phyloP scores from a whole-genome alignment of 306 rosid species.

The Vachellia collinsii region DNA sequence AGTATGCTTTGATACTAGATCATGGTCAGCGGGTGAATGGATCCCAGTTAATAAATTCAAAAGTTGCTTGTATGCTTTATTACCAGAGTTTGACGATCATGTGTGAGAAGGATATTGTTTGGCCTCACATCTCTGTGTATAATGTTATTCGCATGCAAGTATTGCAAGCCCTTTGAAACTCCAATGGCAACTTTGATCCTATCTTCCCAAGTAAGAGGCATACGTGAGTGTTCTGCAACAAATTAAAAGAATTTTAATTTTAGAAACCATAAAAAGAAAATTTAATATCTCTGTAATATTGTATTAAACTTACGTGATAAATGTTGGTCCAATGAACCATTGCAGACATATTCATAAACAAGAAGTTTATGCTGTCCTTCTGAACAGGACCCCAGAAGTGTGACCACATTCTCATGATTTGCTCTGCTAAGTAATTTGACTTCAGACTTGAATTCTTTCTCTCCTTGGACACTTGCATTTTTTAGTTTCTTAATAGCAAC shows the following conservation, averaged over 20 bases:
- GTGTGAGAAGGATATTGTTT: slow-evolving; percentile 46
- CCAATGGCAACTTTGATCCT: slow-evolving; percentile 79
- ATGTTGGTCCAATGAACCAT: slow-evolving; percentile 79
- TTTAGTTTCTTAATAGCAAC: slow-evolving; percentile 84
- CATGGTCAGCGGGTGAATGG: too few relatives aligned
- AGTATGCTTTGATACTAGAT: too few relatives aligned
- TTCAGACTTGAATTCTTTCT: slow-evolving; percentile 79
- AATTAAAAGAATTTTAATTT: background rate
- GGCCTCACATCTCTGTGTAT: slow-evolving; percentile 11
- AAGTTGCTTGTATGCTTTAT: slow-evolving; percentile 32
- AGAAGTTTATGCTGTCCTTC: slow-evolving; percentile 72
- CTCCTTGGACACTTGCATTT: slow-evolving; percentile 72
- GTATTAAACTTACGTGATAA: slow-evolving; percentile 52
- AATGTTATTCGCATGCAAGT: slow-evolving; percentile 10
- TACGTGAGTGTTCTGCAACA: slow-evolving; percentile 55
- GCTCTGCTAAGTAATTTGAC: slow-evolving; percentile 76
- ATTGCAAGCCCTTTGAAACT: slow-evolving; percentile 30
- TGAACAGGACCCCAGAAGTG: slow-evolving; percentile 77
- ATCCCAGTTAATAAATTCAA: background rate
- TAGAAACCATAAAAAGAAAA: background rate
- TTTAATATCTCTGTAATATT: background rate
- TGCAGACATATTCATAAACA: slow-evolving; percentile 86
- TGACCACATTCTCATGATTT: slow-evolving; percentile 83
- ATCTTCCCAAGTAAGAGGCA: slow-evolving; percentile 69
- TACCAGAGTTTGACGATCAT: slow-evolving; percentile 75